These are phyloP conservation scores for Orbilia quercus DNA, from an alignment of 2,329 filamentous ascomycete genomes.

Conservation along the genomic window DNA sequence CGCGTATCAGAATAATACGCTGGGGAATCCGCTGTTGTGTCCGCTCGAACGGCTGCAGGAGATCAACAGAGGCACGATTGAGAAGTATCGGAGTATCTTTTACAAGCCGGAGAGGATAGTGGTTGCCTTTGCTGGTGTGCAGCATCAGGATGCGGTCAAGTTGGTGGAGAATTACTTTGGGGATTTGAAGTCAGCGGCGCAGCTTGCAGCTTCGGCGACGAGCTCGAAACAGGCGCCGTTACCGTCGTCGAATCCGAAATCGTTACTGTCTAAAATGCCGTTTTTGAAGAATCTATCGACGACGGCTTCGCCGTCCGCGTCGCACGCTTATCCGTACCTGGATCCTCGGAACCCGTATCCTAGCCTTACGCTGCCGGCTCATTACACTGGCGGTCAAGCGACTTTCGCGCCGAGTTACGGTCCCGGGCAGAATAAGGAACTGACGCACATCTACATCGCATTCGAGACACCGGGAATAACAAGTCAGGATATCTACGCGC, in stretches of 20 bases:
- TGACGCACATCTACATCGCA: conserved; percentile 93
- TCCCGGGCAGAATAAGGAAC: conserved; percentile 60
- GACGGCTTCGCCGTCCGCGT: conserved; percentile 73
- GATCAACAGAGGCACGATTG: conserved; percentile 79
- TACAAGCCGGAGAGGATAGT: conserved; percentile 92
- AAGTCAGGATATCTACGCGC: conserved; percentile 92
- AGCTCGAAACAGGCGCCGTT: conserved; percentile 63
- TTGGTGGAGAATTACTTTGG: conserved; percentile 89
- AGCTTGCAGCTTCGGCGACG: conserved; percentile 66
- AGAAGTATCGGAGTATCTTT: conserved; percentile 82
- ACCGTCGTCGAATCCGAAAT: conserved; percentile 66
- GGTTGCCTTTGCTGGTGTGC: conserved; percentile 91
- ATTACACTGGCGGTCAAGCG: conserved; percentile 89
- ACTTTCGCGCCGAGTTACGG: conserved; percentile 31
- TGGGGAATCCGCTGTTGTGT: conserved; percentile 92
- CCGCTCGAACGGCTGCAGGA: conserved; percentile 81
- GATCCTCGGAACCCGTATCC: conserved; percentile 51
- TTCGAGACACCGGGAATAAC: conserved; percentile 94
- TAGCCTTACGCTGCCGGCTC: conserved; percentile 67
- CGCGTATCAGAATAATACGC: conserved; percentile 93
- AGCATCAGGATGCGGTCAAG: conserved; percentile 81
- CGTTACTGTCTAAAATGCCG: conserved; percentile 82
- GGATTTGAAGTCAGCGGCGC: conserved; percentile 76
- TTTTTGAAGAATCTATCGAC: conserved; percentile 91
- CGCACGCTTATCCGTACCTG: conserved; percentile 64